Evolutionary conservation across 2,329 filamentous ascomycete genomes (phyloP), one percentile per base, ranked within the genome.

Genomic region (Celoporthe dispersa): DNA sequence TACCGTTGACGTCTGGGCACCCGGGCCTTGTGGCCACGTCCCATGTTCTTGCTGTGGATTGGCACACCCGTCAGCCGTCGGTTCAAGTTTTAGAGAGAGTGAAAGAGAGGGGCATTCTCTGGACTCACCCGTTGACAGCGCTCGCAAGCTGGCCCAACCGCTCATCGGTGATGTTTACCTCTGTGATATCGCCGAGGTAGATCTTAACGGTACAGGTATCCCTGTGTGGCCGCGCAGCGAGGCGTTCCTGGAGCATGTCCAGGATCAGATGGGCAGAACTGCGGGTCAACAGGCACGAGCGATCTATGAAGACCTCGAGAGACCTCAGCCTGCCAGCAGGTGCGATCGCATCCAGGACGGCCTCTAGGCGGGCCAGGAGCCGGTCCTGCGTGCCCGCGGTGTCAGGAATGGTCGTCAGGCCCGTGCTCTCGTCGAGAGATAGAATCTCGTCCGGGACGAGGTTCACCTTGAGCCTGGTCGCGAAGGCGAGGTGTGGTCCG

Each of bases 381-480:
- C 62, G 39, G n/a, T 16, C 12, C 8, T 37, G n/a, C 5, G 35
- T 22, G 60, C 35, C 39, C 9, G 35, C 60, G 19, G 35, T 7
- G 16, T 37, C 59, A 25, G 59, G 33, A 4, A 37, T 11, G 16
- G 59, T 37, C 33, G n/a, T 37, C n/a, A 39, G 2, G 22, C 33
- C 59, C 14, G 28, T 57, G 25, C 28, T 44, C 12, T 41, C 35
- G 22, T 37, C 33, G 25, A 44, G 35, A 14, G 35, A 41, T 2
- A 63, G 35, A 12, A n/a, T n/a, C 22, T 63, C 35, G n/a, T 63
- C 12, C n/a, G 62, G 62, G 14, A 64, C 37, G 35, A 66, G 16
- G 35, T 66, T 59, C 35, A 66, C 12, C 37, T 60, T 66, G 3
- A 66, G n/a, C 12, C n/a, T 55, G n/a, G 12, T 66, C 37, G 51